Evolutionary conservation across 2,329 filamentous ascomycete species (phyloP).

Genomic region (Cytospora paraplurivora): DNA sequence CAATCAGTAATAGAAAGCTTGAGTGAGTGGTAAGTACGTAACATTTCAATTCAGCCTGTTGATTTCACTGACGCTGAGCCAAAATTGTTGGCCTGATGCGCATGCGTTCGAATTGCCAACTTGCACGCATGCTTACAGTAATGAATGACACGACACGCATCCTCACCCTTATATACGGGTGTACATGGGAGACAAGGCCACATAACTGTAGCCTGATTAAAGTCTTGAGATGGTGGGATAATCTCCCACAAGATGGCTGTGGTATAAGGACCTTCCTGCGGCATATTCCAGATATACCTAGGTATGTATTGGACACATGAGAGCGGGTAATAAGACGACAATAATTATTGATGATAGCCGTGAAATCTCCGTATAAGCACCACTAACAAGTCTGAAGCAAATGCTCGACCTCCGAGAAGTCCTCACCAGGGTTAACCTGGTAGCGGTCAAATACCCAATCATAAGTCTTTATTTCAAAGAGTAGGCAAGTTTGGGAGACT

Average conservation of each 20-base stretch:
- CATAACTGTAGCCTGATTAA: not conserved
- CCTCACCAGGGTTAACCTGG: not conserved
- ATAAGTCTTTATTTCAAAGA: too few relatives aligned
- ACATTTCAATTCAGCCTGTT: not conserved
- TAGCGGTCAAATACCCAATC: not conserved
- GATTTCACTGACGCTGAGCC: not conserved
- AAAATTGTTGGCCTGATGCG: not conserved
- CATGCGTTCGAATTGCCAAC: not conserved
- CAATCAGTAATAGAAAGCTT: not conserved
- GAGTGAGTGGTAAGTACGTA: not conserved
- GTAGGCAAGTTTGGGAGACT: too few relatives aligned
- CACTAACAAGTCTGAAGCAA: not conserved
- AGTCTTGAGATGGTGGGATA: not conserved
- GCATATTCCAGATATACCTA: not conserved
- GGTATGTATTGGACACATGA: not conserved
- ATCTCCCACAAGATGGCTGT: not conserved
- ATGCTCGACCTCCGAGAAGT: not conserved
- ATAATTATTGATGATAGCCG: not conserved
- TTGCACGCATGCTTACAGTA: not conserved
- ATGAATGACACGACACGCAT: not conserved
- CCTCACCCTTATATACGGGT: not conserved
- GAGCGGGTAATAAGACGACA: not conserved
- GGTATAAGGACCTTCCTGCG: not conserved
- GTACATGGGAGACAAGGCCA: not conserved
- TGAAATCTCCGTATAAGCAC: not conserved